Evolutionary conservation across 1,139 yeast species (phyloP).

Genomic region (Hanseniaspora gamundiae): DNA sequence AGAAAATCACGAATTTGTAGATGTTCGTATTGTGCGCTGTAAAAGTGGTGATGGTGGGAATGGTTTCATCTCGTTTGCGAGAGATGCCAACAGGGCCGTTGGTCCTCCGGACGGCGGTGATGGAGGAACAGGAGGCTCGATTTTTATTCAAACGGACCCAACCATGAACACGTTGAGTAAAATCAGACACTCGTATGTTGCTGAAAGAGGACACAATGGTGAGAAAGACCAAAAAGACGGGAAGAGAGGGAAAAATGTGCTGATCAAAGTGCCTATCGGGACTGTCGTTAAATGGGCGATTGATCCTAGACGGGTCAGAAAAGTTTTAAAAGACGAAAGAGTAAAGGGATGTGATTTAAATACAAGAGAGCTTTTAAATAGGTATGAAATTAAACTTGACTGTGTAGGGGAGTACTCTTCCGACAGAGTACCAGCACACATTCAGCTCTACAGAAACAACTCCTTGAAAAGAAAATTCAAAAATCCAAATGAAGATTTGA

Average conservation of each 20-base stretch:
- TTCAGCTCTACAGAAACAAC: slow-evolving; percentile 50
- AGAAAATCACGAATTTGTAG: slow-evolving; percentile 31
- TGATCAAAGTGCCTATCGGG: slow-evolving; percentile 84
- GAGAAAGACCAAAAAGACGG: slow-evolving; percentile 74
- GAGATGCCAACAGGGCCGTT: slow-evolving; percentile 71
- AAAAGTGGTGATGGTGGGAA: slow-evolving; percentile 79
- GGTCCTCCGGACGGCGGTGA: slow-evolving; percentile 99
- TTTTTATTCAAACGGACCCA: slow-evolving; percentile 69
- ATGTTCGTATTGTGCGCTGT: slow-evolving; percentile 56
- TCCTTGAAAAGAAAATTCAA: slow-evolving; percentile 23
- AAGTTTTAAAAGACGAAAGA: slow-evolving; percentile 17
- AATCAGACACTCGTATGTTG: slow-evolving; percentile 53
- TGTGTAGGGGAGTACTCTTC: slow-evolving; percentile 16
- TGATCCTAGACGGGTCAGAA: slow-evolving; percentile 42
- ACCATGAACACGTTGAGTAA: slow-evolving; percentile 62
- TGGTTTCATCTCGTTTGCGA: slow-evolving; percentile 73
- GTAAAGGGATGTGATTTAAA: slow-evolving; percentile 13
- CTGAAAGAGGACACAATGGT: slow-evolving; percentile 64
- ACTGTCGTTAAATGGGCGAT: slow-evolving; percentile 82
- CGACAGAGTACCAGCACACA: slow-evolving; percentile 26
- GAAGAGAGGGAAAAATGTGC: slow-evolving; percentile 60
- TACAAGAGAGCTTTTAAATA: slow-evolving; percentile 12
- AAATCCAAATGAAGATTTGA: slow-evolving; percentile 40
- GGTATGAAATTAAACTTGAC: slow-evolving; percentile 12
- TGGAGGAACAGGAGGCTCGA: slow-evolving; percentile 88